phyloP scores from a whole-genome alignment of 108 stramenopile species.

The Hondaea fermentalgiana region DNA sequence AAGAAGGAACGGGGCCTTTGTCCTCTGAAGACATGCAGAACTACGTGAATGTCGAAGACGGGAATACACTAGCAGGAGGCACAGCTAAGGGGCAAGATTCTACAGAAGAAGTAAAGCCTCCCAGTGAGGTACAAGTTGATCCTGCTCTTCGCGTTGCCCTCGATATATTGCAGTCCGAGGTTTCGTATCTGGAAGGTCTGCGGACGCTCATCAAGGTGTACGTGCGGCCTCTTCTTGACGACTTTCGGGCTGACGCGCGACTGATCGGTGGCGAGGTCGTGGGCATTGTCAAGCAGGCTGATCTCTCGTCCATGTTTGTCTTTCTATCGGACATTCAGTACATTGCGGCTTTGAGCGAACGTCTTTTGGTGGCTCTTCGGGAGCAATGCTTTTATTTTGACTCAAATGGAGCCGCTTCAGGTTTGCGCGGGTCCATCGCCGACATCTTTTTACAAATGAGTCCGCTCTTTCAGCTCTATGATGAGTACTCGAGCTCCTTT shows the following conservation, averaged over 20 bases:
- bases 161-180: neutral
- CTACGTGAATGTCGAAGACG: no score
- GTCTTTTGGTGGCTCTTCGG: neutral
- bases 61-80: no score
- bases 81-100: no score
- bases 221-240: neutral
- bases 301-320: neutral
- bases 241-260: neutral
- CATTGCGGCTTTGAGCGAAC: neutral
- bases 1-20: no score
- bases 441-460: neutral
- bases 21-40: no score
- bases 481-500: neutral
- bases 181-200: neutral
- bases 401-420: neutral
- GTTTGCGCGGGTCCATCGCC: neutral
- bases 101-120: no score
- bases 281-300: neutral
- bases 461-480: constrained; percentile 1
- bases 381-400: no score
- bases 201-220: neutral
- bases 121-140: neutral
- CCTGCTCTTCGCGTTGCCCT: neutral
- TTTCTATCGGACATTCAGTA: neutral
- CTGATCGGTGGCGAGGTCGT: neutral